phyloP scores from a whole-genome alignment of 106 monocot genomes.

The Hemerocallis citrina region DNA sequence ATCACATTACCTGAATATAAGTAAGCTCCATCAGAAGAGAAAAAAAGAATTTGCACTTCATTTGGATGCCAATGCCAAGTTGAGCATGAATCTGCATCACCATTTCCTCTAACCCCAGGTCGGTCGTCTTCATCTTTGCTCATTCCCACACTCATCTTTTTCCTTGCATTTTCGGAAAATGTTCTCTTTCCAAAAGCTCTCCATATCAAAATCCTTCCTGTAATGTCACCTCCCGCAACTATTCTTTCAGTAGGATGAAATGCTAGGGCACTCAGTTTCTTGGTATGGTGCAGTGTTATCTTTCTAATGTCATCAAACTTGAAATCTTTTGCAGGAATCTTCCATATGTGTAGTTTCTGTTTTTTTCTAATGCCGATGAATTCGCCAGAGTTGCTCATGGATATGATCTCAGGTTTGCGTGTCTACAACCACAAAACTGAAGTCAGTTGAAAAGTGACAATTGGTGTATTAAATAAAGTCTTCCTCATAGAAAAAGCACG shows the following conservation, averaged over 20 bases:
- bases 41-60: constrained; percentile 61
- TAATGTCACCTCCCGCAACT: constrained; percentile 87
- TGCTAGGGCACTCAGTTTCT: constrained; percentile 58
- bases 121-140: constrained; percentile 37
- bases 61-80: constrained; percentile 97
- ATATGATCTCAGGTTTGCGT: constrained; percentile 39
- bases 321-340: constrained; percentile 41
- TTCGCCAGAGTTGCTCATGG: constrained; percentile 56
- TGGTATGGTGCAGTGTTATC: constrained; percentile 88
- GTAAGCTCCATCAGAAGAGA: constrained; percentile 90
- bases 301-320: constrained; percentile 48
- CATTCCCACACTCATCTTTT: constrained; percentile 2
- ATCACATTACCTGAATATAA: constrained; percentile 77
- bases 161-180: constrained; percentile 23
- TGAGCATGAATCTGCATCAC: constrained; percentile 72
- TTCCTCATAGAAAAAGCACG: not conserved
- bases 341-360: constrained; percentile 72
- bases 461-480: not conserved
- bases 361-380: constrained; percentile 67
- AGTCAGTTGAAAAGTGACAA: not conserved
- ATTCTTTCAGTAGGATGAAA: constrained; percentile 87
- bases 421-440: constrained; percentile 35
- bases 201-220: constrained; percentile 94
- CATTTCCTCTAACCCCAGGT: constrained; percentile 58
- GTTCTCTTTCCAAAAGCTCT: constrained; percentile 63